Percentiles rank a stretch among this genome's conserved stretches.
Conservation (phyloP, 2,329 filamentous ascomycete species). For the Penicillium sp. region DNA sequence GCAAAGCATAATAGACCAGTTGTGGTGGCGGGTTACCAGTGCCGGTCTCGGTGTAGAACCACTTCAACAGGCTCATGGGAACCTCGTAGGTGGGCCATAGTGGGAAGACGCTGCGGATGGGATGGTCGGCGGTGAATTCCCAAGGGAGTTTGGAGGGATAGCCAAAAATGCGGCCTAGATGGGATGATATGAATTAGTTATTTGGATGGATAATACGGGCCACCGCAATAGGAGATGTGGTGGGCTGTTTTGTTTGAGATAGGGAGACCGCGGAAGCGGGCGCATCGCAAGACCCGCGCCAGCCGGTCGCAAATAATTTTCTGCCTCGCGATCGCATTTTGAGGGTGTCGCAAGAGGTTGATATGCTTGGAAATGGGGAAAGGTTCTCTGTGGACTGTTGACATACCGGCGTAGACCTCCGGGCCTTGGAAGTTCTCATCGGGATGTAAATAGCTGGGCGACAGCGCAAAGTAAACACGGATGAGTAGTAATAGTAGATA, state of each 20-base stretch:
- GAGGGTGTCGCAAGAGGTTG: background rate
- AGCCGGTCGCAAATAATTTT: background rate
- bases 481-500: slow-evolving; percentile 84
- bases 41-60: slow-evolving; percentile 86
- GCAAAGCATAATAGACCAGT: slow-evolving; percentile 84
- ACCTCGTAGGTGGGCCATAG: slow-evolving; percentile 94
- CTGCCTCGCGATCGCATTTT: background rate
- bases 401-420: slow-evolving; percentile 91
- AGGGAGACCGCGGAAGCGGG: slow-evolving; percentile 1
- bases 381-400: background rate
- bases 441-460: slow-evolving; percentile 94
- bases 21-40: slow-evolving; percentile 73
- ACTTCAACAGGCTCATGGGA: slow-evolving; percentile 89
- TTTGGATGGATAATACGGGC: background rate
- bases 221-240: background rate
- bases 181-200: slow-evolving; percentile 7
- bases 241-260: slow-evolving; percentile 1
- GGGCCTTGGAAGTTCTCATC: slow-evolving; percentile 99
- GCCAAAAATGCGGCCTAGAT: slow-evolving; percentile 83
- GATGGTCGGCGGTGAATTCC: slow-evolving; percentile 88
- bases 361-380: background rate
- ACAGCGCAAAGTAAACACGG: slow-evolving; percentile 90
- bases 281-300: background rate
- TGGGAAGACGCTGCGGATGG: slow-evolving; percentile 94
- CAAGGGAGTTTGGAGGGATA: slow-evolving; percentile 89